These are phyloP conservation scores for Plectosphaerella sp. DNA, from an alignment of 2,329 filamentous ascomycete species.

Conservation along the genomic window DNA sequence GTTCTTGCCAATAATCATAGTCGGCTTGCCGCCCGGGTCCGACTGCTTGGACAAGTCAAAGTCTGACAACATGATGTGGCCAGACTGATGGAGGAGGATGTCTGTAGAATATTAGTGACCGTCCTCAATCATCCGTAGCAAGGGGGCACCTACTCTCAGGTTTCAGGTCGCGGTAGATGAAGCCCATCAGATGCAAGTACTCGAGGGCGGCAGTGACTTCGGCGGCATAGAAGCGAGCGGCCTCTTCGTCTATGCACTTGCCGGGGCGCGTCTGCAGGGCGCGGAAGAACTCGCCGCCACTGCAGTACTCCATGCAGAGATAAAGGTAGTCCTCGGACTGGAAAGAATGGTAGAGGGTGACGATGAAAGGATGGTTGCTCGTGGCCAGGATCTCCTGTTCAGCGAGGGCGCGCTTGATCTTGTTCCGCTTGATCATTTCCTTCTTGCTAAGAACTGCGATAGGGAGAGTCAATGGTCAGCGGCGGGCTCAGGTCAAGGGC, in stretches of 20 bases:
- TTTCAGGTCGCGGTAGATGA: conserved; percentile 97
- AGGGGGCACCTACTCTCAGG: conserved; percentile 74
- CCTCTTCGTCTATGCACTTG: conserved; percentile 95
- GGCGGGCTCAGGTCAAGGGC: background rate
- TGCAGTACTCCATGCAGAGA: conserved; percentile 99
- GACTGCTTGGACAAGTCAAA: conserved; percentile 99
- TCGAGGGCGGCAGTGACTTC: conserved; percentile 96
- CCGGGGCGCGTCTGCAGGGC: conserved; percentile 93
- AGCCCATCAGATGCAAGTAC: conserved; percentile 97
- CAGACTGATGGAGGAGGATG: conserved; percentile 96
- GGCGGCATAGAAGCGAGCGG: conserved; percentile 93
- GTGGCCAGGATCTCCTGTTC: conserved; percentile 98
- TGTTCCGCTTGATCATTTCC: conserved; percentile 99
- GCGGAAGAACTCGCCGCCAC: conserved; percentile 96
- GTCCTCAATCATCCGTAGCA: background rate
- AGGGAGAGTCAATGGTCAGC: background rate
- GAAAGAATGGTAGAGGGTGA: conserved; percentile 97
- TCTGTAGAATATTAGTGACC: conserved; percentile 46
- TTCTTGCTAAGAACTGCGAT: conserved; percentile 89
- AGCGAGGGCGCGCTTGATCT: conserved; percentile 96
- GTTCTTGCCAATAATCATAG: conserved; percentile 92
- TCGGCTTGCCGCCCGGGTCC: conserved; percentile 89
- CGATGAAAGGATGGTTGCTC: conserved; percentile 98
- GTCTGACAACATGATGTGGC: conserved; percentile 98
- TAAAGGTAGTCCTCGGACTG: conserved; percentile 98